Conservation (phyloP, 2,329 filamentous ascomycete species). For the Cordyceps pruinosa region DNA sequence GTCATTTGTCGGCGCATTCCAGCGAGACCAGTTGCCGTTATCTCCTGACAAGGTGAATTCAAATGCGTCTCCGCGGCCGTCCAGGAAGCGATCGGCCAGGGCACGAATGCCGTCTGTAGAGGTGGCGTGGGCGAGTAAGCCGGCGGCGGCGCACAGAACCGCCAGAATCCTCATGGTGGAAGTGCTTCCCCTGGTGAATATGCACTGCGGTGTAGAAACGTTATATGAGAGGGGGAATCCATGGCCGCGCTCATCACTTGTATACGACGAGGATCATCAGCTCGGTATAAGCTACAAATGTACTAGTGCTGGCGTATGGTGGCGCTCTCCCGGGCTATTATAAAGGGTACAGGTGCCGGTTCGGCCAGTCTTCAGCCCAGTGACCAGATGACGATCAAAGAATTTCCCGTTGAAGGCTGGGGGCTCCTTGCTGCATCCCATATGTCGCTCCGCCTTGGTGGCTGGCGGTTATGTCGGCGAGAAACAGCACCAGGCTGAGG, state of each 20-base stretch:
- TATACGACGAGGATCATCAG: neutral
- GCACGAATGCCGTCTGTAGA: slow-evolving; percentile 14
- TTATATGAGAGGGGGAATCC: neutral
- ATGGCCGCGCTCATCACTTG: neutral
- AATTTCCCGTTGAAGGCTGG: neutral
- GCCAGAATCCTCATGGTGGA: neutral
- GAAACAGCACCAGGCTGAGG: no score
- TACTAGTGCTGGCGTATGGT: neutral
- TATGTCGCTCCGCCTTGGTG: neutral
- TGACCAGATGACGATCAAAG: neutral
- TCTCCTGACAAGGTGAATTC: slow-evolving; percentile 14
- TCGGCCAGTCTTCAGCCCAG: neutral
- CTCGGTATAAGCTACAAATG: neutral
- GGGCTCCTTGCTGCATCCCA: neutral
- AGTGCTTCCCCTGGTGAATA: neutral
- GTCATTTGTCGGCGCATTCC: slow-evolving; percentile 17
- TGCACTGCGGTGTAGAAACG: neutral
- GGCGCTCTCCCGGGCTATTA: neutral
- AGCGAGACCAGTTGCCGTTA: slow-evolving; percentile 16
- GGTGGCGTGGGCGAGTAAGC: neutral
- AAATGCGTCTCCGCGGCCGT: slow-evolving; percentile 13
- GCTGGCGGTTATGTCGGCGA: no score
- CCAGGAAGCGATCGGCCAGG: slow-evolving; percentile 16
- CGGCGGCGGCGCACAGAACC: neutral
- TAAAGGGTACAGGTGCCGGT: neutral